Evolutionary conservation across 257 asterid species (phyloP), one percentile per base, ranked within the genome.

Genomic region (Echites panduratus): DNA sequence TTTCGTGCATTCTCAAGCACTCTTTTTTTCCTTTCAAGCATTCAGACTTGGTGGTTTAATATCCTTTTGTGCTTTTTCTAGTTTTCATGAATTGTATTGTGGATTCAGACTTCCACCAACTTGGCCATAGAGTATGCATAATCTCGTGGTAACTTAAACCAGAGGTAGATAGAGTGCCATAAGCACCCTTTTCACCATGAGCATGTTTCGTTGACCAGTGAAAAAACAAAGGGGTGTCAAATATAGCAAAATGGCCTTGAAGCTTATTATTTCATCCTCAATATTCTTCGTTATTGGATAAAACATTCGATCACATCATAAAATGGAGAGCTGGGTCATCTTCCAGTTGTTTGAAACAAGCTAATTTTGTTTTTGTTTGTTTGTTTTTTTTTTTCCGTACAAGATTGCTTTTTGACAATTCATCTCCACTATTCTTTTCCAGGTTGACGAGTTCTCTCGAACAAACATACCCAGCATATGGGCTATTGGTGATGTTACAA

Each of bases 401-500:
- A 26, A 9, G 22, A 0, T 20, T 47, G 9, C 38, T 32, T 32
- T 56, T 29, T 64, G 17, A 22, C 72, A n/a, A 22, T 48, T 45
- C 40, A 14, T 32, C 22, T 77, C 11, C 68, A 52, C 62, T 47
- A 41, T 77, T 52, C 45, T 50, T 70, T 63, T 80, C 35, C 88
- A 95, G 99, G 97, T 92, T 22, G 88, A 92, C 69, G 90, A 78
- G 73, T 87, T 83, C 75, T 92, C 97, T 48, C 89, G 80, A n/a
- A 92, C 99, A 77, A 95, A 87, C 70, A 41, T 95, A 75, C 97
- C 98, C 27, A 95, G 98, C 88, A 90, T 95, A 83, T 92, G 98
- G 98, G 99, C 99, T 40, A 85, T 95, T 35, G 98, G 97, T 47
- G 98, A 95, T 82, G 98, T 84, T 70, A 92, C 98, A 54, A 86